Evolutionary conservation across 2,329 filamentous ascomycete species (phyloP).

Genomic region (Blastomyces parvus): DNA sequence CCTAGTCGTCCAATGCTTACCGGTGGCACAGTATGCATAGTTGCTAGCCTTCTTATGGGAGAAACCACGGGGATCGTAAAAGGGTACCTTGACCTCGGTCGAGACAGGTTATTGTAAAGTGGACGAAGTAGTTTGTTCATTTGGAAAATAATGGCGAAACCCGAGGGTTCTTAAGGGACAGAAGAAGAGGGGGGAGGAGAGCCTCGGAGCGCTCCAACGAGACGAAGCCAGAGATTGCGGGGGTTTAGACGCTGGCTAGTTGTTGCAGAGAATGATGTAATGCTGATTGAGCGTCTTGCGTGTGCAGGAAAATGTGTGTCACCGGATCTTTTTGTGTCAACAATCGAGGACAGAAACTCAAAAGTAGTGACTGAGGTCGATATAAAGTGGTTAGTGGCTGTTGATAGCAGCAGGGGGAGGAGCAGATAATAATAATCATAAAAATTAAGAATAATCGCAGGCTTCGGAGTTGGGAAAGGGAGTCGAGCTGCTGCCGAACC

Average conservation of each 20-base stretch:
- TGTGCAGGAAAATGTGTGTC: background rate
- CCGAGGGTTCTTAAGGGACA: background rate
- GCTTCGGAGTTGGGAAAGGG: background rate
- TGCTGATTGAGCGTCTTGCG: background rate
- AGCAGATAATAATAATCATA: background rate
- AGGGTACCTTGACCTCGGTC: slow-evolving; percentile 28
- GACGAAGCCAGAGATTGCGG: background rate
- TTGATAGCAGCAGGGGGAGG: background rate
- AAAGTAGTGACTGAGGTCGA: background rate
- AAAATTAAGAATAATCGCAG: background rate
- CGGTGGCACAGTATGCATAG: slow-evolving; percentile 34
- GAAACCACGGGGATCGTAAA: slow-evolving; percentile 26
- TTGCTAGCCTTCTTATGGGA: slow-evolving; percentile 32
- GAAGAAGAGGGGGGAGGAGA: background rate
- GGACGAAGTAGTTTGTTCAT: slow-evolving; percentile 20
- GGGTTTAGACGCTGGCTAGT: background rate
- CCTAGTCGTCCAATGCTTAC: slow-evolving; percentile 21
- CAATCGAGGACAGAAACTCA: background rate
- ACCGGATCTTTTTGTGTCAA: background rate
- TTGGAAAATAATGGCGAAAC: background rate
- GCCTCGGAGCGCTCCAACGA: background rate
- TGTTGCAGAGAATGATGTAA: slow-evolving; percentile 2
- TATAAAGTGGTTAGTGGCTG: background rate
- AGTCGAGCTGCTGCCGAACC: background rate
- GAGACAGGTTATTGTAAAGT: slow-evolving; percentile 29